Conservation (phyloP, 2,329 filamentous ascomycete genomes). For the Botryotinia calthae region DNA sequence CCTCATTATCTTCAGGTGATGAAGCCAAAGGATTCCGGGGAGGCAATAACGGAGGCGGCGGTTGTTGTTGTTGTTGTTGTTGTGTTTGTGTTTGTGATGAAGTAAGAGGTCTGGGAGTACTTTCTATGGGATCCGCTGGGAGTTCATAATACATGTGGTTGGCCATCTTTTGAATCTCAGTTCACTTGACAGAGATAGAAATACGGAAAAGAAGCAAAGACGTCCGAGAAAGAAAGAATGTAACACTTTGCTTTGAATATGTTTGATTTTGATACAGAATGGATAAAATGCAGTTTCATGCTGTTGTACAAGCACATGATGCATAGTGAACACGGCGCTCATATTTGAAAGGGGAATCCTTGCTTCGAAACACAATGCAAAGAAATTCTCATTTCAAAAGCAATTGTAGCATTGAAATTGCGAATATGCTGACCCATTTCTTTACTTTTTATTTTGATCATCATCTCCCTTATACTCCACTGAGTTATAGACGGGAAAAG, state of each 20-base stretch:
- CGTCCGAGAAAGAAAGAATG: neutral
- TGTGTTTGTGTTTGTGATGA: neutral
- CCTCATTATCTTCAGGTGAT: neutral
- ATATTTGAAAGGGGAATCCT: conserved; percentile 12
- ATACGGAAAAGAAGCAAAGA: neutral
- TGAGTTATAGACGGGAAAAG: no score
- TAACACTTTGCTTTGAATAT: neutral
- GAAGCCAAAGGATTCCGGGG: neutral
- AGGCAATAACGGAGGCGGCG: neutral
- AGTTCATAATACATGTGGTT: conserved; percentile 9
- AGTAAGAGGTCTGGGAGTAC: neutral
- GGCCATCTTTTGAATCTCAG: neutral
- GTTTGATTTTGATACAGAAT: conserved; percentile 6
- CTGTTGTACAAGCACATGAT: conserved; percentile 11
- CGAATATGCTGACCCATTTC: neutral
- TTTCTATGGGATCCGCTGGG: conserved; percentile 7
- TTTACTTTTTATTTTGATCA: neutral
- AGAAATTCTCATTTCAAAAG: conserved; percentile 4
- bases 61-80: neutral
- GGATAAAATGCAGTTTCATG: conserved; percentile 6
- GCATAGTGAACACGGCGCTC: conserved; percentile 11
- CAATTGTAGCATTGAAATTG: neutral
- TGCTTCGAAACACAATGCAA: conserved; percentile 16
- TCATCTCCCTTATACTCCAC: neutral
- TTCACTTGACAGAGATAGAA: neutral